phyloP scores from a whole-genome alignment of 208 protist species.

The Trypanosoma melophagium region DNA sequence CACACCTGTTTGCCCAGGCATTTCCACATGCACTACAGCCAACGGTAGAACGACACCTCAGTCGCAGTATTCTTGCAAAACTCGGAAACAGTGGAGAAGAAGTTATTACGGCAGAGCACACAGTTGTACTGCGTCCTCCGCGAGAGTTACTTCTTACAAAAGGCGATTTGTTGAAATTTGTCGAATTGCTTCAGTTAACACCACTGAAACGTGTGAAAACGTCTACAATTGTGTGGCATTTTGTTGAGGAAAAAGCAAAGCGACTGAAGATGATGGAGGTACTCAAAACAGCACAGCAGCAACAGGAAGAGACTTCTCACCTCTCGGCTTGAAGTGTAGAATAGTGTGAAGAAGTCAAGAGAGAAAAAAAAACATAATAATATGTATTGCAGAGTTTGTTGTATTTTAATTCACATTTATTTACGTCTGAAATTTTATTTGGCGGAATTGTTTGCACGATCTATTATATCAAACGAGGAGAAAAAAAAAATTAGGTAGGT shows the following conservation, averaged over 20 bases:
- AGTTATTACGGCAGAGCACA: slow-evolving; percentile 39
- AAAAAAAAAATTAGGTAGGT: no score
- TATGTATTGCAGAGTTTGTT: not conserved
- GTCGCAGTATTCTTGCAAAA: slow-evolving; percentile 62
- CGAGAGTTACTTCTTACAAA: slow-evolving; percentile 45
- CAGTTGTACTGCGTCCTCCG: slow-evolving; percentile 37
- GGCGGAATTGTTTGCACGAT: no score
- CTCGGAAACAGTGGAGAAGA: slow-evolving; percentile 51
- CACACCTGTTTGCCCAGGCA: slow-evolving; percentile 51
- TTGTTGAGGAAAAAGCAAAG: slow-evolving; percentile 59
- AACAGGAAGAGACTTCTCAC: not conserved
- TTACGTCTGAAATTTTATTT: no score
- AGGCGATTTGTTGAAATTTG: slow-evolving; percentile 45
- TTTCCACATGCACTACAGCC: slow-evolving; percentile 45
- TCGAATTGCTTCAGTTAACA: slow-evolving; percentile 40
- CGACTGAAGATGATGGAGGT: slow-evolving; percentile 33
- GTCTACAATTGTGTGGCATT: slow-evolving; percentile 49
- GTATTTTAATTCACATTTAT: no score
- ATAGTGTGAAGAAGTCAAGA: not conserved
- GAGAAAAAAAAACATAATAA: not conserved
- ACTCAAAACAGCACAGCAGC: slow-evolving; percentile 11
- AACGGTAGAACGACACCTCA: slow-evolving; percentile 39
- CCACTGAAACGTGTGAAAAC: slow-evolving; percentile 42
- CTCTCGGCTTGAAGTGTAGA: not conserved
- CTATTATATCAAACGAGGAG: no score